Evolutionary conservation across 1,284 basidiomycete species (phyloP).

Genomic region (Ustanciosporium gigantosporum): DNA sequence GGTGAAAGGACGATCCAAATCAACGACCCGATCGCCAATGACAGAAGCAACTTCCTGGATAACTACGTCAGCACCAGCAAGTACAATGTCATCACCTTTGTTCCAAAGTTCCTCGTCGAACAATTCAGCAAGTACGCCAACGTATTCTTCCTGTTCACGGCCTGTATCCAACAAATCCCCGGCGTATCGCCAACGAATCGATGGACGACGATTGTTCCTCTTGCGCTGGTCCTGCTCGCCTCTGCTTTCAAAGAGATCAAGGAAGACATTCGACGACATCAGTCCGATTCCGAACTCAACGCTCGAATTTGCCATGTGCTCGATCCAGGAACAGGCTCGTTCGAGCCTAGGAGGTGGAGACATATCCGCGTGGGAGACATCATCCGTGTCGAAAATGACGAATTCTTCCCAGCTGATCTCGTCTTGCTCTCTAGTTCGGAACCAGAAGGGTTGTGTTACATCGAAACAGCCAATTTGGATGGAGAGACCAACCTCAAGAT

Average conservation of each 20-base stretch:
- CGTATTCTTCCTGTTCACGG: conserved; percentile 97
- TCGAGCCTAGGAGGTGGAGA: conserved; percentile 81
- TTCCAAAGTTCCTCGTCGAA: conserved; percentile 88
- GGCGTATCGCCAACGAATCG: conserved; percentile 93
- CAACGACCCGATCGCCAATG: conserved; percentile 54
- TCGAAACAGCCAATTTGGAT: conserved; percentile 96
- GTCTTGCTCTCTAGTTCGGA: conserved; percentile 86
- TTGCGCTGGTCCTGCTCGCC: conserved; percentile 84
- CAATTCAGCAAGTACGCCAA: conserved; percentile 99
- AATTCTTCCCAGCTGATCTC: conserved; percentile 95
- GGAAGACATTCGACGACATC: conserved; percentile 96
- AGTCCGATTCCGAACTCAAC: conserved; percentile 90
- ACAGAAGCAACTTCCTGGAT: conserved; percentile 51
- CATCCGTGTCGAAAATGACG: conserved; percentile 84
- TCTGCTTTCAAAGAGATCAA: conserved; percentile 96
- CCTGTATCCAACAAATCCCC: conserved; percentile 96
- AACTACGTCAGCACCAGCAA: conserved; percentile 95
- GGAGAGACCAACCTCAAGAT: conserved; percentile 99
- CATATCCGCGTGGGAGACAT: conserved; percentile 89
- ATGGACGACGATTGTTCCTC: conserved; percentile 93
- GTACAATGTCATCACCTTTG: conserved; percentile 85
- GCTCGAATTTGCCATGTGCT: conserved; percentile 80
- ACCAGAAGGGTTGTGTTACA: conserved; percentile 94
- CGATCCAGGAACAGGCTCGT: conserved; percentile 68
- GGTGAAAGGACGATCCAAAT: conserved; percentile 52